Base-by-base conservation (phyloP, 495 filamentous ascomycete species). In the Xylaria acuta region DNA sequence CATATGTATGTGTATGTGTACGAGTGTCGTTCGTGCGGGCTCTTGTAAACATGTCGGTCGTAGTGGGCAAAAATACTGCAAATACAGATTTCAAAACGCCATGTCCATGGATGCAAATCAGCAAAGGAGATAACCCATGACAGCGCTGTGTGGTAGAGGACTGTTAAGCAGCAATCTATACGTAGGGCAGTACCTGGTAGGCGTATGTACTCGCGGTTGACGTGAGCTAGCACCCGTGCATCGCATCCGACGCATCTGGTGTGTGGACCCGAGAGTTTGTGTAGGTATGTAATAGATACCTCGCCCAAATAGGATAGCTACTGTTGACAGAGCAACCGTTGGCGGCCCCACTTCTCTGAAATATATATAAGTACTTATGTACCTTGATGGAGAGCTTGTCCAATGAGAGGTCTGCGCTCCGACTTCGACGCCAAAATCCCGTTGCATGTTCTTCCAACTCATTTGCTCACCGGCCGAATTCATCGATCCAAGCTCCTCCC, bases 1-100 rank as follows among this genome's bases (percentile, higher is more conserved):
- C 87, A 89, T 88, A 73, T 77, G 71, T 69, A 40, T 69, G 54
- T 20, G 66, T 76, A 69, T 67, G 66, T 30, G 40, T 65, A 41
- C n/a, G 32, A 20, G 47, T 40, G 16, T 54, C 14, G 30, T 63
- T 74, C 63, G 51, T 45, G 68, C 49, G 16, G 53, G 62, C 69
- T 68, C 43, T 70, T 74, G 5, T 75, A 78, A 60, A 77, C 74
- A 76, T 77, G 70, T 75, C 71, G n/a, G 63, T 76, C 73, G 45
- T 64, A 18, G 63, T 73, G 45, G 70, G 49, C 60, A 67, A 64
- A 64, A 74, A 72, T 60, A 70, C 62, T 56, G 63, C 49, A 67
- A 63, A 58, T 41, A 32, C 30, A 43, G 59, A 69, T 70, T 64
- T 69, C 67, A 74, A 59, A 74, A 70, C 72, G 63, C 60, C 67